These are phyloP conservation scores for Myochromella boudieri DNA, from an alignment of 768 basidiomycete genomes.

Conservation along the genomic window DNA sequence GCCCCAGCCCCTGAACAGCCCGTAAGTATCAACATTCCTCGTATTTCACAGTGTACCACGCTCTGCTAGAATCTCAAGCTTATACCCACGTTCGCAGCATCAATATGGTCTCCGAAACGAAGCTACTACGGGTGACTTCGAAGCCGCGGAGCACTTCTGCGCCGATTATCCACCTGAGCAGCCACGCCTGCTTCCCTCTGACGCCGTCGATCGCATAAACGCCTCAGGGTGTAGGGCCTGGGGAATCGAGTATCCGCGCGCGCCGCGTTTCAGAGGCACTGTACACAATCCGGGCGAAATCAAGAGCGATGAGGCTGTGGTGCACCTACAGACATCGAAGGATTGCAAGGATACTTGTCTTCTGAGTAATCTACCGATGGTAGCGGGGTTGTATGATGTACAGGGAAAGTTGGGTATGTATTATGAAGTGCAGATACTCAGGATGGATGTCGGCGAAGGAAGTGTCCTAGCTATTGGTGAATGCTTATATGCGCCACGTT, in stretches of 20 bases:
- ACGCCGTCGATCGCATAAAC: slow-evolving; percentile 51
- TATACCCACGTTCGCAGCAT: slow-evolving; percentile 28
- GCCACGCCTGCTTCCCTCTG: slow-evolving; percentile 50
- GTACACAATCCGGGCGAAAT: slow-evolving; percentile 36
- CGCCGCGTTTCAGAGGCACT: slow-evolving; percentile 43
- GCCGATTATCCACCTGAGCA: slow-evolving; percentile 32
- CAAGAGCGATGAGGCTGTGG: slow-evolving; percentile 31
- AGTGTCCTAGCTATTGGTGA: slow-evolving; percentile 62
- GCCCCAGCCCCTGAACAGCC: slow-evolving; percentile 55
- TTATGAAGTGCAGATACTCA: slow-evolving; percentile 57
- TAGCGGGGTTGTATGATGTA: slow-evolving; percentile 59
- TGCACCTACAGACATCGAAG: slow-evolving; percentile 39
- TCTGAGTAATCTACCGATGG: slow-evolving; percentile 58
- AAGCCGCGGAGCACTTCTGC: slow-evolving; percentile 54
- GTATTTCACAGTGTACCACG: neutral
- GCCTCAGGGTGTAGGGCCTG: slow-evolving; percentile 49
- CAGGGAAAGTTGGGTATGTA: slow-evolving; percentile 58
- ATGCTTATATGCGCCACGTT: slow-evolving; percentile 1
- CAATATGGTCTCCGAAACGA: slow-evolving; percentile 51
- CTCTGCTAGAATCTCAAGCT: neutral
- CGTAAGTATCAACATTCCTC: slow-evolving; percentile 21
- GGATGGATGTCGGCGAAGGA: slow-evolving; percentile 37
- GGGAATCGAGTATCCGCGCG: slow-evolving; percentile 43
- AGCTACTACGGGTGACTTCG: slow-evolving; percentile 55
- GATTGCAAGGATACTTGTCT: slow-evolving; percentile 52